These are phyloP conservation scores for Suillus cothurnatus DNA, from an alignment of 768 basidiomycete genomes.

Conservation along the genomic window DNA sequence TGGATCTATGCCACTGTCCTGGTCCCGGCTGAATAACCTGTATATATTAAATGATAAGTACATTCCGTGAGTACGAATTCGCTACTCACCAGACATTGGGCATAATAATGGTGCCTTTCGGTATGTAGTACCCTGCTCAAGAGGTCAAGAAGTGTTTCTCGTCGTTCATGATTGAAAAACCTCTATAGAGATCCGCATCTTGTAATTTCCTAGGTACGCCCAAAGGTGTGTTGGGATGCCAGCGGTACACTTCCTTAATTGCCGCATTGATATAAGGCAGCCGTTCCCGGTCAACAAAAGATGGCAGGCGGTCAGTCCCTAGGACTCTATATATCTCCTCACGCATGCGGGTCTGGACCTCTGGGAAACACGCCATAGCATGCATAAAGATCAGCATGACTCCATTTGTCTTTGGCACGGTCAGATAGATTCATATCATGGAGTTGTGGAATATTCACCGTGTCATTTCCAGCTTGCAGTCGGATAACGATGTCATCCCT, in stretches of 20 bases:
- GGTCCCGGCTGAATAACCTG: constrained; percentile 10
- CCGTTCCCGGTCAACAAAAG: constrained; percentile 40
- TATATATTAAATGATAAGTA: not conserved
- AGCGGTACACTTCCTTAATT: constrained; percentile 26
- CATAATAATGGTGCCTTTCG: constrained; percentile 6
- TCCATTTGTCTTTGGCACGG: constrained; percentile 1
- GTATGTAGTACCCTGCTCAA: constrained; percentile 9
- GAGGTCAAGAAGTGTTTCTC: not conserved
- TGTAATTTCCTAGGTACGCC: constrained; percentile 16
- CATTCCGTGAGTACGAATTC: not conserved
- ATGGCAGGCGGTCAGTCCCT: constrained; percentile 43
- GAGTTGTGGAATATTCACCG: not conserved
- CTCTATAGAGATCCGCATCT: constrained; percentile 15
- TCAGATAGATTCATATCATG: not conserved
- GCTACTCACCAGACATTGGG: constrained; percentile 7
- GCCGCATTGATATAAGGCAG: constrained; percentile 40
- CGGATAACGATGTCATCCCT: not conserved
- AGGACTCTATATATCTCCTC: constrained; percentile 49
- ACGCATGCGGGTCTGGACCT: constrained; percentile 4
- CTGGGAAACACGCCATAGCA: constrained; percentile 10
- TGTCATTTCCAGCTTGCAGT: constrained; percentile 5
- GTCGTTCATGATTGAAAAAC: not conserved
- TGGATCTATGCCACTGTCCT: constrained; percentile 7
- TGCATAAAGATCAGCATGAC: constrained; percentile 11
- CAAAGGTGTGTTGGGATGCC: constrained; percentile 16